Conservation (phyloP, 2,329 filamentous ascomycete species). For the Colletotrichum magnum region DNA sequence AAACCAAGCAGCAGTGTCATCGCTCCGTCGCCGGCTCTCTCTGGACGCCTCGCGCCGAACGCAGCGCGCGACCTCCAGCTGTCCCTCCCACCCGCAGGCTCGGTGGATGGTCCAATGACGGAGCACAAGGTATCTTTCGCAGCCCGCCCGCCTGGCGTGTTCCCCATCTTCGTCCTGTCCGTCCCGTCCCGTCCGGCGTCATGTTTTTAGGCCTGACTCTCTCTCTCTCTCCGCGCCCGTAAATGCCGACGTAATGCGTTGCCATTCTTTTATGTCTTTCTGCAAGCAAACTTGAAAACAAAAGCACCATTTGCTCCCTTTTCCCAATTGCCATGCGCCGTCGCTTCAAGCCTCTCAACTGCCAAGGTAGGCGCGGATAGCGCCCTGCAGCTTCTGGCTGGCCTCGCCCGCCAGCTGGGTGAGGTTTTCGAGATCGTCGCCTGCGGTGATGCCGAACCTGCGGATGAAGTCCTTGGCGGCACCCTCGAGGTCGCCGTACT, state of each 20-base stretch:
- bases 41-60: slow-evolving; percentile 24
- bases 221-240: not conserved
- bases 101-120: slow-evolving; percentile 9
- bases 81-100: slow-evolving; percentile 23
- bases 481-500: slow-evolving; percentile 92
- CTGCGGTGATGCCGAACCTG: slow-evolving; percentile 94
- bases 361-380: slow-evolving; percentile 75
- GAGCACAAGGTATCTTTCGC: slow-evolving; percentile 29
- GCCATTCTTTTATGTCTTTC: slow-evolving; percentile 15
- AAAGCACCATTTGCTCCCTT: slow-evolving; percentile 4
- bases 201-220: not conserved
- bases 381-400: slow-evolving; percentile 85
- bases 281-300: slow-evolving; percentile 14
- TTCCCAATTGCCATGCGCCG: slow-evolving; percentile 14
- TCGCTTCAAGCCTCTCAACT: slow-evolving; percentile 56
- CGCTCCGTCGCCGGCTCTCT: slow-evolving; percentile 34
- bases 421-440: slow-evolving; percentile 95
- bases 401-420: slow-evolving; percentile 88
- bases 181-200: slow-evolving; percentile 4
- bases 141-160: slow-evolving; percentile 10
- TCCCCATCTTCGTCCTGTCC: not conserved
- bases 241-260: slow-evolving; percentile 7
- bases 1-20: slow-evolving; percentile 33
- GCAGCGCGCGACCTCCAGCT: slow-evolving; percentile 13
- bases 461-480: slow-evolving; percentile 97